Evolutionary conservation across 1,139 yeast genomes (phyloP).

Genomic region (Hansenula sp.): DNA sequence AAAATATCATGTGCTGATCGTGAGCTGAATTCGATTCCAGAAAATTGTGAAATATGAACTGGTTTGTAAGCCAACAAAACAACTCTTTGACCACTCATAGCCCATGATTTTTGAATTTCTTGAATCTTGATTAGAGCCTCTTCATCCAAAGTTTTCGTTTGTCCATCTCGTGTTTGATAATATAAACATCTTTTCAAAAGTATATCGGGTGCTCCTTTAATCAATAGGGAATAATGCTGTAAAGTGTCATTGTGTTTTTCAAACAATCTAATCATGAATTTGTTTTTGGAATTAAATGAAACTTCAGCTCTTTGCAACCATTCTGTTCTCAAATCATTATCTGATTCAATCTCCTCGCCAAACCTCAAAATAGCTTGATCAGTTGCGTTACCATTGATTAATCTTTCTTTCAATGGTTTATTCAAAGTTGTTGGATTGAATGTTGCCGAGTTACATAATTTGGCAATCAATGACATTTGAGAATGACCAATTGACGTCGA

Average conservation of each 20-base stretch:
- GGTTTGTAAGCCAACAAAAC: constrained; percentile 34
- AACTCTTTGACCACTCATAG: constrained; percentile 43
- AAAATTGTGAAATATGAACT: constrained; percentile 6
- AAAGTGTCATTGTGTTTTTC: constrained; percentile 13
- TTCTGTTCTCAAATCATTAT: constrained; percentile 5
- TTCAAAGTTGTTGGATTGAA: constrained; percentile 21
- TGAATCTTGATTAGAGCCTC: constrained; percentile 21
- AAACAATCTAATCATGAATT: constrained; percentile 40
- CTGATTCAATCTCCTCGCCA: constrained; percentile 26
- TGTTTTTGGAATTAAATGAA: constrained; percentile 45
- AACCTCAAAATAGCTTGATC: constrained; percentile 42
- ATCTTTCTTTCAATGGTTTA: constrained; percentile 24
- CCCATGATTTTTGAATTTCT: constrained; percentile 34
- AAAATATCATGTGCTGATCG: constrained; percentile 11
- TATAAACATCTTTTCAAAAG: constrained; percentile 33
- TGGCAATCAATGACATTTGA: constrained; percentile 27
- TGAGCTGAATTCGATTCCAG: constrained; percentile 7
- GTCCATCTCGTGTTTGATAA: constrained; percentile 20
- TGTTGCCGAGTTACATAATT: constrained; percentile 40
- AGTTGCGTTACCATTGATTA: constrained; percentile 44
- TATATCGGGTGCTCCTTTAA: constrained; percentile 52
- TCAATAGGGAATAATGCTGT: constrained; percentile 27
- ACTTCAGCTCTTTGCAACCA: constrained; percentile 32
- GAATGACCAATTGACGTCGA: constrained; percentile 2
- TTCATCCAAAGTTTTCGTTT: constrained; percentile 5